Evolutionary conservation across 331 rosid genomes (phyloP).

Genomic region (Acacia concinna): DNA sequence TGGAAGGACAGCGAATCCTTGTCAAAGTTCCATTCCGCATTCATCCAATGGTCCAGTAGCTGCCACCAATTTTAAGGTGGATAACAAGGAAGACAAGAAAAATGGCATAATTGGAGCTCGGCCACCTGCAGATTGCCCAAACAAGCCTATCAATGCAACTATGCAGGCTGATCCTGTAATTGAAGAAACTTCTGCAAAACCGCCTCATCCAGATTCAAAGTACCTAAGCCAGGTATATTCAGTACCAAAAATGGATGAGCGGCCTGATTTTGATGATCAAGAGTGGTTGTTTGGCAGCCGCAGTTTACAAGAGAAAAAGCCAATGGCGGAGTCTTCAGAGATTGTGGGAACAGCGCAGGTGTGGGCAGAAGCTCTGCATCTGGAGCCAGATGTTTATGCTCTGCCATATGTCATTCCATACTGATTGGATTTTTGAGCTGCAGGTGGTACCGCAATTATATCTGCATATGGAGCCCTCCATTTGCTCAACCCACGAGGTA

Average conservation of each 20-base stretch:
- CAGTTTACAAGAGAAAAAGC: conserved; percentile 42
- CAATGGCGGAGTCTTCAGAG: conserved; percentile 42
- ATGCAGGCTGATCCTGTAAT: conserved; percentile 39
- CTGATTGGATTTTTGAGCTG: conserved; percentile 45
- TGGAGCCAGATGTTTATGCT: conserved; percentile 68
- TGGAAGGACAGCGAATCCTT: conserved; percentile 67
- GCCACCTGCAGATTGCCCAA: conserved; percentile 44
- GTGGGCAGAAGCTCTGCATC: conserved; percentile 80
- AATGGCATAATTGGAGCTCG: conserved; percentile 65
- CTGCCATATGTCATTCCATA: conserved; percentile 92
- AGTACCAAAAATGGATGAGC: conserved; percentile 63
- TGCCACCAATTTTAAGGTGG: conserved; percentile 47
- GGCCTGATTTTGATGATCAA: conserved; percentile 56
- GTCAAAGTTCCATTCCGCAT: conserved; percentile 48
- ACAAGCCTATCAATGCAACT: conserved; percentile 35
- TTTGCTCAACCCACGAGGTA: conserved; percentile 8
- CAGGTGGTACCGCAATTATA: conserved; percentile 32
- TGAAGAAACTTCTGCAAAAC: conserved; percentile 44
- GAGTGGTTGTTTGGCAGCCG: conserved; percentile 71
- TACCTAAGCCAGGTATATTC: conserved; percentile 59
- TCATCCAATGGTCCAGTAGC: conserved; percentile 48
- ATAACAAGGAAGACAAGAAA: conserved; percentile 50
- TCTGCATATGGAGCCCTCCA: conserved; percentile 39
- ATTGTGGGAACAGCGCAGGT: conserved; percentile 52
- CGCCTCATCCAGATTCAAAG: conserved; percentile 79